These are phyloP conservation scores for Fusarium decemcellulare DNA, from an alignment of 2,329 filamentous ascomycete species.

Conservation along the genomic window DNA sequence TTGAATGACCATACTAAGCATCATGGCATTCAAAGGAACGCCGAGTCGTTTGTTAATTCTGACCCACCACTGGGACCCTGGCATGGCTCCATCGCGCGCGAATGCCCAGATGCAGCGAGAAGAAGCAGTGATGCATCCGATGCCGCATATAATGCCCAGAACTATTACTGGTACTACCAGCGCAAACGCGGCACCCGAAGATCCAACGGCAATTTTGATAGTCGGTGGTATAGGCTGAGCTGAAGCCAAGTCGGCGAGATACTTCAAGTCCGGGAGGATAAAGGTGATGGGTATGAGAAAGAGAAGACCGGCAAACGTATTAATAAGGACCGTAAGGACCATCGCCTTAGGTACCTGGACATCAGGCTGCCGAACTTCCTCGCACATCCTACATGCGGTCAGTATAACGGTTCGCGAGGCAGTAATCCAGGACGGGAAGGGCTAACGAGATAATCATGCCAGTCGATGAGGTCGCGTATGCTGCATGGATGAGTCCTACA, in stretches of 20 bases:
- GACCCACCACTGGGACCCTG: conserved; percentile 73
- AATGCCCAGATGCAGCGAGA: conserved; percentile 80
- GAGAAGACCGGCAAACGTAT: conserved; percentile 75
- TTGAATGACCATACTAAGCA: conserved; percentile 77
- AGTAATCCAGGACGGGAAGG: too few relatives aligned
- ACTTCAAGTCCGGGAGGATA: conserved; percentile 74
- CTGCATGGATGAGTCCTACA: conserved; percentile 79
- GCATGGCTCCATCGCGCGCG: conserved; percentile 78
- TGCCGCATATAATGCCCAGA: conserved; percentile 76
- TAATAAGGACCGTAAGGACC: conserved; percentile 76
- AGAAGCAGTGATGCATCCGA: conserved; percentile 78
- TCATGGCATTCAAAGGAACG: conserved; percentile 79
- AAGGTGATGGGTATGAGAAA: conserved; percentile 80
- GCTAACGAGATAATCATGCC: conserved; percentile 84
- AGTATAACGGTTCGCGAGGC: conserved; percentile 15
- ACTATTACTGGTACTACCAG: conserved; percentile 76
- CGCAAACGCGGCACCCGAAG: conserved; percentile 71
- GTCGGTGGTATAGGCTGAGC: conserved; percentile 76
- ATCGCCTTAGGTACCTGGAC: conserved; percentile 81
- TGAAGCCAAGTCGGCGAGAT: conserved; percentile 61
- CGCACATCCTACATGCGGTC: conserved; percentile 72
- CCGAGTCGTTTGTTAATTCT: conserved; percentile 73
- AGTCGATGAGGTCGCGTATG: conserved; percentile 81
- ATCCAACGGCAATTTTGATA: conserved; percentile 73
- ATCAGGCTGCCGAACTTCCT: conserved; percentile 77